Base-by-base conservation (phyloP, 2,329 filamentous ascomycete species). In the Scedosporium aurantiacum region DNA sequence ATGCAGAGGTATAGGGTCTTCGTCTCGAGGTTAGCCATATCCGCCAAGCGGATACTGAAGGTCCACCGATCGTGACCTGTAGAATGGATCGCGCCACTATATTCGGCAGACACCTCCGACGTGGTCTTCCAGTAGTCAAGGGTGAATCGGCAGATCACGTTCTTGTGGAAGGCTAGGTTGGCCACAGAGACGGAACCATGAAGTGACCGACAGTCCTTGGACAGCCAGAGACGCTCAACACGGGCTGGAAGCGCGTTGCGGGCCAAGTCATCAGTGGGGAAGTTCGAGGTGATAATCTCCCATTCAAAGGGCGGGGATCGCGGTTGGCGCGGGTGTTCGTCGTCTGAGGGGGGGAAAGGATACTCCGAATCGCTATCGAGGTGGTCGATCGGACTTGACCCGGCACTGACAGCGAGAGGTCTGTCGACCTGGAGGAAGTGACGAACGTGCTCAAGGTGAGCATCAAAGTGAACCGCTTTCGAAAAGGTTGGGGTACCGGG, bases 81-180 rank as follows among this genome's bases (percentile, higher is more conserved):
- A 28, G 84, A 84, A 52, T 85, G 84, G 55, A 93, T 82, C 74
- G 94, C 89, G 64, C 89, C 84, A 71, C 86, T 87, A 76, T 84
- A 99, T 68, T 97, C 91, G n/a, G 90, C 93, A 43, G 82, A 81
- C 1, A 97, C 89, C 71, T 99, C 94, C 0, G 94, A 99, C 0
- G 92, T 95, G 0, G 94, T 99, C 80, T 96, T 96, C 94, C 94
- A 99, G 76, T 96, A 94, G 73, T 99, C 94, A 56, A 97, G 82
- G 0, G 94, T 99, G 73, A 99, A 99, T 58, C 94, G 86, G 72
- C 91, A 93, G n/a, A 88, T 85, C 60, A 99, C 90, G 5, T 80
- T 74, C 75, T 99, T 99, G 60, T 92, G 83, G 75, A 96, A 99
- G 0, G 91, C 85, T 52, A 97, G 75, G 73, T 99, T 99, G 70